phyloP scores from a whole-genome alignment of 257 asterid genomes.

The Solanum pennellii region DNA sequence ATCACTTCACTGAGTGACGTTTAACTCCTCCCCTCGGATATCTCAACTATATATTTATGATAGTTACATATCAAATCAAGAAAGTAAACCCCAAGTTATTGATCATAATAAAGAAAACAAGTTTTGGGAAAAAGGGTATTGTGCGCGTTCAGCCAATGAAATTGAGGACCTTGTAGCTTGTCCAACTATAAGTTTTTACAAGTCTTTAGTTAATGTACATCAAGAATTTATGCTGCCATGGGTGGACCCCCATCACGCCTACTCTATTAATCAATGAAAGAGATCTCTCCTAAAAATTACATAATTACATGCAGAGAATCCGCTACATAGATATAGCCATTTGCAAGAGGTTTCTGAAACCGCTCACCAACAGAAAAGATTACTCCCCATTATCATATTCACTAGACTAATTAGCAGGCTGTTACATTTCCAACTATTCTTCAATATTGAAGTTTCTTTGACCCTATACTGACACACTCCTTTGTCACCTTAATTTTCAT shows the following conservation, averaged over 20 bases:
- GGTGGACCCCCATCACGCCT: not conserved
- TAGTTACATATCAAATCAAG: not conserved
- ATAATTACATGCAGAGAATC: not conserved
- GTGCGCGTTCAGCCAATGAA: not conserved
- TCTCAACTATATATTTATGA: not conserved
- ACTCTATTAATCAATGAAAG: not conserved
- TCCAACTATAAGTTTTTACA: not conserved
- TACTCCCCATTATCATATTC: not conserved
- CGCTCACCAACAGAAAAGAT: not conserved
- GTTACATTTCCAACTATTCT: not conserved
- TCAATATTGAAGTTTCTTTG: not conserved
- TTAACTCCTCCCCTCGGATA: not conserved
- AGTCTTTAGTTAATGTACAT: not conserved
- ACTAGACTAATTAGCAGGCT: not conserved
- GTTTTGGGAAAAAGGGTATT: not conserved
- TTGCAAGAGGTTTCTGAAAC: not conserved
- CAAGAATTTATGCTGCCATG: not conserved
- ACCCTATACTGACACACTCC: not conserved
- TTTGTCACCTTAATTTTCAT: not conserved
- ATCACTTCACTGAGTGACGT: not conserved
- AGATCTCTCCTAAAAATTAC: not conserved
- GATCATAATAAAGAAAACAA: not conserved
- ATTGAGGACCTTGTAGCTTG: not conserved
- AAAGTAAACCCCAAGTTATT: not conserved
- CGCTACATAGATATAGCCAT: not conserved